Percentiles rank a stretch among this genome's conserved stretches.
Conservation (phyloP, 148 eudicot genomes). For the Gaultheria prostrata region DNA sequence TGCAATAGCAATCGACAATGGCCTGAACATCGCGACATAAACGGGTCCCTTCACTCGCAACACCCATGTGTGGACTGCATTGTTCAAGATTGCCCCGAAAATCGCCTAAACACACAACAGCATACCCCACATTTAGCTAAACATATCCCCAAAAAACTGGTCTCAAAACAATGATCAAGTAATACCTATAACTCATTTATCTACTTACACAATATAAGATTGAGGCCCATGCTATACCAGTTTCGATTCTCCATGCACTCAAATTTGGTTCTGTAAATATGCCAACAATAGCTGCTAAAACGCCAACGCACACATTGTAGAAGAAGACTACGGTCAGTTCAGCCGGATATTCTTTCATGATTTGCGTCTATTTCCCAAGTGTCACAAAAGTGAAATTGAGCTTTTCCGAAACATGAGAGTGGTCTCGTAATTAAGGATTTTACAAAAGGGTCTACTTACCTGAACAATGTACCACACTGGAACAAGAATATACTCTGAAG, state of each 20-base stretch:
- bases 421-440: background rate
- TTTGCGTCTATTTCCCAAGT: slow-evolving; percentile 37
- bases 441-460: slow-evolving; percentile 32
- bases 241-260: slow-evolving; percentile 45
- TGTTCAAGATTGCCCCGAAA: slow-evolving; percentile 39
- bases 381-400: slow-evolving; percentile 12
- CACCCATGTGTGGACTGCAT: slow-evolving; percentile 51
- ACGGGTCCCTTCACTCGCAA: slow-evolving; percentile 66
- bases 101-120: slow-evolving; percentile 28
- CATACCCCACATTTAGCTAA: background rate
- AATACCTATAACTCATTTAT: background rate
- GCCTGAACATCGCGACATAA: slow-evolving; percentile 77
- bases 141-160: background rate
- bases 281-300: slow-evolving; percentile 43
- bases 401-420: background rate
- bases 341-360: slow-evolving; percentile 65
- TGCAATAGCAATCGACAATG: slow-evolving; percentile 68
- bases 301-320: slow-evolving; percentile 40
- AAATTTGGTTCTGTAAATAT: slow-evolving; percentile 33
- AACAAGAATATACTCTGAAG: slow-evolving; percentile 56
- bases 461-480: slow-evolving; percentile 82
- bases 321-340: slow-evolving; percentile 58
- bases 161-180: background rate
- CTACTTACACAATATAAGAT: slow-evolving; percentile 51
- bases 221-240: slow-evolving; percentile 50